phyloP scores from a whole-genome alignment of 2,329 filamentous ascomycete genomes.

The Diaporthe destruens region DNA sequence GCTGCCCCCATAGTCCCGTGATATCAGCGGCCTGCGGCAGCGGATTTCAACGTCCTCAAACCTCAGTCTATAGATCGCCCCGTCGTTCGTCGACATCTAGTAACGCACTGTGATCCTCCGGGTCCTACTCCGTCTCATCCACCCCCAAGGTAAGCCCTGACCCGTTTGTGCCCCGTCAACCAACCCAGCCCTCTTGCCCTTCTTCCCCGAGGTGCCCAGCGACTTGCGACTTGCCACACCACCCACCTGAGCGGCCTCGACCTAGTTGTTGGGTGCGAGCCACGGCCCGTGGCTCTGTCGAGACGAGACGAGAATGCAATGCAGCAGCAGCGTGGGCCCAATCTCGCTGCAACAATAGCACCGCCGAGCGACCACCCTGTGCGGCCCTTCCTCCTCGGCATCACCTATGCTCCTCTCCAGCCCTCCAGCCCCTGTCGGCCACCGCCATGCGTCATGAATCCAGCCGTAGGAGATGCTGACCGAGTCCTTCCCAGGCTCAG shows the following conservation, averaged over 20 bases:
- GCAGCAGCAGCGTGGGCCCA: background rate
- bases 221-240: constrained; percentile 26
- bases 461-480: constrained; percentile 35
- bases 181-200: constrained; percentile 21
- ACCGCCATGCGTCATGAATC: constrained; percentile 1
- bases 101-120: constrained; percentile 29
- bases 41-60: constrained; percentile 50
- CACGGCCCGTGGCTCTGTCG: background rate
- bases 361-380: constrained; percentile 27
- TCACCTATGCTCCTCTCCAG: background rate
- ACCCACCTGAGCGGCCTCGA: constrained; percentile 15
- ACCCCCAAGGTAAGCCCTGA: constrained; percentile 6
- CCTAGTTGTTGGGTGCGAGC: constrained; percentile 13
- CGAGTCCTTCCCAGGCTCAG: constrained; percentile 25
- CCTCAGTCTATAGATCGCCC: constrained; percentile 50
- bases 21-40: constrained; percentile 60
- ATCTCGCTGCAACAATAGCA: constrained; percentile 20
- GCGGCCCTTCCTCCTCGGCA: background rate
- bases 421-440: background rate
- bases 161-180: constrained; percentile 17
- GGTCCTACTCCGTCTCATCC: constrained; percentile 1
- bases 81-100: constrained; percentile 22
- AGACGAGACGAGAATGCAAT: background rate
- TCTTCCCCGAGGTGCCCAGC: constrained; percentile 1
- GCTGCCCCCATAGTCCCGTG: constrained; percentile 63